These are phyloP conservation scores for Gnomoniopsis sp. DNA, from an alignment of 2,329 filamentous ascomycete genomes.

Conservation along the genomic window DNA sequence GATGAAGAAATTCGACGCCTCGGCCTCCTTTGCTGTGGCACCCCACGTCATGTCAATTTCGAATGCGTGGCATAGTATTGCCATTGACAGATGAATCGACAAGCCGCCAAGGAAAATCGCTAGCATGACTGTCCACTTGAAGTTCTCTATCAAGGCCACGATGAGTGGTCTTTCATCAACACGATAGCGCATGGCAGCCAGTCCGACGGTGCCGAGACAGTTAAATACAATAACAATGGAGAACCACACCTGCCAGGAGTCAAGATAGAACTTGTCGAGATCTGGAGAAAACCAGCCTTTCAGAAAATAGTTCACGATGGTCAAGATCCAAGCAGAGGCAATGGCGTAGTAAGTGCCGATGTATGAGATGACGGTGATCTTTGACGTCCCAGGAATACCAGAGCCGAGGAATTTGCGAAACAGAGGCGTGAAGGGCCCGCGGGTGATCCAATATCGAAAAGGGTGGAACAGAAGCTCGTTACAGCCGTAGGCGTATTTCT, in stretches of 20 bases:
- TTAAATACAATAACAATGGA: constrained; percentile 77
- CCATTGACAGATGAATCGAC: constrained; percentile 76
- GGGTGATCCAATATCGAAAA: constrained; percentile 67
- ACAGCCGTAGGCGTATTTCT: constrained; percentile 83
- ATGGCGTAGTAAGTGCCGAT: constrained; percentile 81
- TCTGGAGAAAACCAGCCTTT: constrained; percentile 74
- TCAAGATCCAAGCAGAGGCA: constrained; percentile 71
- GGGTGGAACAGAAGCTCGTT: constrained; percentile 81
- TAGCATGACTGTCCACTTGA: constrained; percentile 72
- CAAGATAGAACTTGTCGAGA: constrained; percentile 76
- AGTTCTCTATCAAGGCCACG: constrained; percentile 56
- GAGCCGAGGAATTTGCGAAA: constrained; percentile 73
- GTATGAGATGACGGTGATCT: constrained; percentile 73
- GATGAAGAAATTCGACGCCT: constrained; percentile 80
- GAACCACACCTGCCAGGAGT: constrained; percentile 78
- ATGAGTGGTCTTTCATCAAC: constrained; percentile 61
- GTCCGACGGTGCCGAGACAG: constrained; percentile 67
- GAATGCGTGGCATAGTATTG: constrained; percentile 78
- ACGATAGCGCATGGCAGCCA: constrained; percentile 71
- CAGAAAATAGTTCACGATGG: constrained; percentile 70
- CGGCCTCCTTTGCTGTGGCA: constrained; percentile 77
- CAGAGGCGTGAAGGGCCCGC: constrained; percentile 74
- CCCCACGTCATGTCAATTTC: constrained; percentile 85
- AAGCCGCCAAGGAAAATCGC: constrained; percentile 81
- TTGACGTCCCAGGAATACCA: constrained; percentile 70